Percentiles rank a stretch among this genome's conserved stretches.
Conservation (phyloP, 352 stramenopile species). For the Pythium brassicae region DNA sequence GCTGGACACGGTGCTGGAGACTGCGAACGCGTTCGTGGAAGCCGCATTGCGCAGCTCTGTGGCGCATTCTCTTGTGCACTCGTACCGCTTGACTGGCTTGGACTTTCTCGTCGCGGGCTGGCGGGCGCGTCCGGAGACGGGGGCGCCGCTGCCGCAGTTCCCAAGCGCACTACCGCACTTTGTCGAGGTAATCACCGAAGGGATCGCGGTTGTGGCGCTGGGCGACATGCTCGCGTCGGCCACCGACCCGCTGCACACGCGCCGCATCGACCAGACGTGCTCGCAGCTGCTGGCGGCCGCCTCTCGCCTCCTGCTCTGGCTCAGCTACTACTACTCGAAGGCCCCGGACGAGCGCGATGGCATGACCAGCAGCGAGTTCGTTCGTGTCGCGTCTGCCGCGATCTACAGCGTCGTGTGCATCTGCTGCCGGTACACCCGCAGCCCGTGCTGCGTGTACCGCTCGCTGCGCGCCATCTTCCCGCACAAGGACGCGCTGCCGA, state of each 20-base stretch:
- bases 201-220: constrained; percentile 37
- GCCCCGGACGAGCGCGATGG: constrained; percentile 20
- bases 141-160: constrained; percentile 18
- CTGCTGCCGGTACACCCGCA: constrained; percentile 57
- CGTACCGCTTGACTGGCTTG: constrained; percentile 37
- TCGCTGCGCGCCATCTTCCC: constrained; percentile 63
- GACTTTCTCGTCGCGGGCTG: constrained; percentile 60
- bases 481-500: constrained; percentile 56
- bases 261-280: constrained; percentile 63
- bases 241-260: constrained; percentile 48
- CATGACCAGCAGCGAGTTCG: constrained; percentile 41
- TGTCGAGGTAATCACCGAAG: constrained; percentile 58
- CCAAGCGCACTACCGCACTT: constrained; percentile 45
- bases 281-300: constrained; percentile 53
- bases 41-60: constrained; percentile 30
- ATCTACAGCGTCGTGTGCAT: constrained; percentile 77
- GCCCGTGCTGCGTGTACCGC: constrained; percentile 67
- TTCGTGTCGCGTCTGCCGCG: constrained; percentile 53
- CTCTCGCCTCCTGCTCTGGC: constrained; percentile 52
- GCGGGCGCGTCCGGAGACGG: constrained; percentile 11
- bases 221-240: constrained; percentile 51
- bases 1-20: constrained; percentile 37
- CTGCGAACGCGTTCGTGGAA: constrained; percentile 32
- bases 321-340: constrained; percentile 63
- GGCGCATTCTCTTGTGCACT: constrained; percentile 44